These are phyloP conservation scores for Orbilia oligospora DNA, from an alignment of 2,329 filamentous ascomycete genomes.

Conservation along the genomic window DNA sequence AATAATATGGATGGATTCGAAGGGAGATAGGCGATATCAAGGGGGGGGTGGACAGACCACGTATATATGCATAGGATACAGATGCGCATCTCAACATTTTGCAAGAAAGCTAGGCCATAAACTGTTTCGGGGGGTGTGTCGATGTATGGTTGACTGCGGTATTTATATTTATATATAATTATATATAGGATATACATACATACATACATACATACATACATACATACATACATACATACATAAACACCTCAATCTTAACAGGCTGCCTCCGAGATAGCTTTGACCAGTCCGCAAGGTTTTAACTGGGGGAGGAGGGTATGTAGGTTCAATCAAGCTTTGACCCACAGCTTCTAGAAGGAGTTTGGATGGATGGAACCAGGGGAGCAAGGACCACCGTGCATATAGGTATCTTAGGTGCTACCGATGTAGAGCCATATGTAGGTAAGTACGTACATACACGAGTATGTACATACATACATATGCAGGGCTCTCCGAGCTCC, in stretches of 20 bases:
- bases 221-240: constrained; percentile 36
- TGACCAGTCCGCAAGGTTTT: constrained; percentile 3
- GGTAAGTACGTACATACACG: constrained; percentile 11
- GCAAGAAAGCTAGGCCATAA: constrained; percentile 9
- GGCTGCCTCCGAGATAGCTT: constrained; percentile 22
- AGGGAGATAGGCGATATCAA: constrained; percentile 22
- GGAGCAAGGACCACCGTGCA: constrained; percentile 58
- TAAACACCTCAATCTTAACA: constrained; percentile 30
- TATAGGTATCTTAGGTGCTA: constrained; percentile 1
- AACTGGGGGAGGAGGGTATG: background rate
- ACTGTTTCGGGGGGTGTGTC: constrained; percentile 21
- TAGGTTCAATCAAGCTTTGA: constrained; percentile 5
- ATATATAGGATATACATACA: no score
- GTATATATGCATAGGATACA: constrained; percentile 31
- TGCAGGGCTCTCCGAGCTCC: constrained; percentile 57
- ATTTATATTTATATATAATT: no score
- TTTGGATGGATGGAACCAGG: constrained; percentile 44
- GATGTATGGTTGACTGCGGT: constrained; percentile 15
- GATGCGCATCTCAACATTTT: constrained; percentile 29
- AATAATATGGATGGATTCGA: constrained; percentile 16
- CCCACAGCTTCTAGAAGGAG: constrained; percentile 55
- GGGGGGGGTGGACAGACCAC: constrained; percentile 19
- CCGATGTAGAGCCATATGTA: constrained; percentile 11
- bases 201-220: constrained; percentile 38
- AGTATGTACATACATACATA: constrained; percentile 9